Evolutionary conservation across 1,139 yeast species (phyloP), one percentile per base, ranked within the genome.

Genomic region (Geotrichum klebahnii): DNA sequence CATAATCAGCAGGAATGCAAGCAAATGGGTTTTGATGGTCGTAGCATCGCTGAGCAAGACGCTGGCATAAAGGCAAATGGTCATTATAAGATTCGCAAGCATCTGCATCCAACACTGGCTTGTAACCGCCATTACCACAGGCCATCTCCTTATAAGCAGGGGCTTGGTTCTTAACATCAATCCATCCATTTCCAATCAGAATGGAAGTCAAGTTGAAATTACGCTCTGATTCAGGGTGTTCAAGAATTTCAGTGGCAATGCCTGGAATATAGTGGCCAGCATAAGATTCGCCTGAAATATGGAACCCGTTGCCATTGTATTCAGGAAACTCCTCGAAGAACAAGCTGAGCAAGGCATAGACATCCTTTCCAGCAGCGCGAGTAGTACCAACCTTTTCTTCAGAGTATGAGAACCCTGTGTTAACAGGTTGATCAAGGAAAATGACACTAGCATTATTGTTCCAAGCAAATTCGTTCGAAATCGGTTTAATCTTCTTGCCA

Each of bases 361-460:
- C 89, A 59, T 87, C 95, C 62, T 77, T 76, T 28, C 86, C 90
- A 32, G 92, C 92, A 52, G 86, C 76, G 16, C 78, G 80, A 44
- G 92, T 82, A 58, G 76, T 75, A 28, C 75, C 69, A 34, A 85
- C 80, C 14, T 42, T 45, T 19, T 75, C 72, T 19, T 62, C 57
- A 8, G 94, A 83, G 70, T 88, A 89, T 5, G 96, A 88, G 71
- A 81, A 89, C 43, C 97, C 97, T 46, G 86, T 95, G 56, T 88
- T 87, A 50, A 89, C 95, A 1, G 97, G 97, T 70, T 89, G 97
- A 69, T 90, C 97, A 62, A 90, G 77, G 75, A 86, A 90, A 64
- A 90, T 86, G 37, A 89, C 92, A 16, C 92, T 79, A 22, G 97
- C 96, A 63, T 88, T 88, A 58, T 79, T 74, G 69, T 88, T 89